phyloP scores from a whole-genome alignment of 306 rosid genomes.

The Acacia acuminata region DNA sequence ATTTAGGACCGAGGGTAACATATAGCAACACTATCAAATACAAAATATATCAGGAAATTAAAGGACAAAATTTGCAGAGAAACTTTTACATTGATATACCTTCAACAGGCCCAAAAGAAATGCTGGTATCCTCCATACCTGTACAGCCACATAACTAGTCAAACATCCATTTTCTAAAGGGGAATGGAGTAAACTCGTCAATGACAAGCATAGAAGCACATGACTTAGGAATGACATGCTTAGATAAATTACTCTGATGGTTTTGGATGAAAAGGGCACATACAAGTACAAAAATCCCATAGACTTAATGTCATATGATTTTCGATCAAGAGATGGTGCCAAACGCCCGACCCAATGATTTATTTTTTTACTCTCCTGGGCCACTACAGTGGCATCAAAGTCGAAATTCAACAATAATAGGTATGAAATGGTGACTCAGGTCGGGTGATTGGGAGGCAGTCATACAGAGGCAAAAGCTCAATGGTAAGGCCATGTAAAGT shows the following conservation, averaged over 20 bases:
- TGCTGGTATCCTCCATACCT: constrained; percentile 87
- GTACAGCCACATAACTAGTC: constrained; percentile 41
- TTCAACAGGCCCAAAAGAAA: constrained; percentile 91
- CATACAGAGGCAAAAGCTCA: background rate
- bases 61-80: background rate
- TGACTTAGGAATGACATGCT: background rate
- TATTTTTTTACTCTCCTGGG: background rate
- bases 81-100: constrained; percentile 52
- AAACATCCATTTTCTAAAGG: constrained; percentile 25
- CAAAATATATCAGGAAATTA: constrained; percentile 22
- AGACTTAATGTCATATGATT: background rate
- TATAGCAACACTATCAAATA: background rate
- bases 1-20: too few relatives aligned
- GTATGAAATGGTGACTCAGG: background rate
- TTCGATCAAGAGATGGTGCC: background rate
- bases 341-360: background rate
- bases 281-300: background rate
- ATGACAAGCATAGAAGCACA: constrained; percentile 17
- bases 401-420: background rate
- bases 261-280: background rate
- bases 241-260: background rate
- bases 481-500: background rate
- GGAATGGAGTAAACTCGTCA: constrained; percentile 12
- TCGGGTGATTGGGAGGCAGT: background rate
- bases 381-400: background rate